Conservation (phyloP, 306 rosid genomes). For the Corylus heterophylla region DNA sequence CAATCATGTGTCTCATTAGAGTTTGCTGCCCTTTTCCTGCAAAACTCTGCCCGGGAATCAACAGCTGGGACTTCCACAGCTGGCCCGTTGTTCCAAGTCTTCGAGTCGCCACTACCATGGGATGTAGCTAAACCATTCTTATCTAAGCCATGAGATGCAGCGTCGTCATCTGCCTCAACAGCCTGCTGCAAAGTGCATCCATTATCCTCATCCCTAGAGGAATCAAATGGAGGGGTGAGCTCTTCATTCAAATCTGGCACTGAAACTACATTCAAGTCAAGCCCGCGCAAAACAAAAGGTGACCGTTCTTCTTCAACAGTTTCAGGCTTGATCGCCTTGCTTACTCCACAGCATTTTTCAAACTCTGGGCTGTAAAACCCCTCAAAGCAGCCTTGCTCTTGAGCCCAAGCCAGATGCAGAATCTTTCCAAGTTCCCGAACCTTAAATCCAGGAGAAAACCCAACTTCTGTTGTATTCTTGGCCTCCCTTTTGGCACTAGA, state of each 20-base stretch:
- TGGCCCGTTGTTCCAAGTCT: slow-evolving; percentile 74
- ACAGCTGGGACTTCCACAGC: slow-evolving; percentile 81
- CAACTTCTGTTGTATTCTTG: slow-evolving; percentile 43
- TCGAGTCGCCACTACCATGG: slow-evolving; percentile 93
- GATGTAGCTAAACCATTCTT: slow-evolving; percentile 75
- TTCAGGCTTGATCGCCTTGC: slow-evolving; percentile 56
- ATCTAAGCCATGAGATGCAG: slow-evolving; percentile 77
- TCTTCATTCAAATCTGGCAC: slow-evolving; percentile 98
- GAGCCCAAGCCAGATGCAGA: slow-evolving; percentile 78
- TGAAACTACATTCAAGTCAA: slow-evolving; percentile 85
- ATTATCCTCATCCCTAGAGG: slow-evolving; percentile 85
- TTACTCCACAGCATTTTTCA: slow-evolving; percentile 70
- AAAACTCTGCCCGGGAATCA: slow-evolving; percentile 63
- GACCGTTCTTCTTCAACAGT: slow-evolving; percentile 52
- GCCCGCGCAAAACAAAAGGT: slow-evolving; percentile 67
- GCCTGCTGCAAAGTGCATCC: slow-evolving; percentile 91
- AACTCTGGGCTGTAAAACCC: slow-evolving; percentile 70
- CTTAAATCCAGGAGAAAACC: slow-evolving; percentile 66
- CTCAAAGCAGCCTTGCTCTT: slow-evolving; percentile 70
- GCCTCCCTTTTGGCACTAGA: slow-evolving; percentile 56
- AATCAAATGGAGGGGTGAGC: slow-evolving; percentile 92
- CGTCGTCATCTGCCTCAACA: slow-evolving; percentile 90
- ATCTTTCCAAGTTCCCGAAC: slow-evolving; percentile 93
- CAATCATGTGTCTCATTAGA: slow-evolving; percentile 77
- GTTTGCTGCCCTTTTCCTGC: slow-evolving; percentile 72